Percentiles rank a stretch among this genome's conserved stretches.
These are phyloP conservation scores for Rosellinia necatrix DNA, from an alignment of 2,329 filamentous ascomycete genomes.

Conservation along the genomic window DNA sequence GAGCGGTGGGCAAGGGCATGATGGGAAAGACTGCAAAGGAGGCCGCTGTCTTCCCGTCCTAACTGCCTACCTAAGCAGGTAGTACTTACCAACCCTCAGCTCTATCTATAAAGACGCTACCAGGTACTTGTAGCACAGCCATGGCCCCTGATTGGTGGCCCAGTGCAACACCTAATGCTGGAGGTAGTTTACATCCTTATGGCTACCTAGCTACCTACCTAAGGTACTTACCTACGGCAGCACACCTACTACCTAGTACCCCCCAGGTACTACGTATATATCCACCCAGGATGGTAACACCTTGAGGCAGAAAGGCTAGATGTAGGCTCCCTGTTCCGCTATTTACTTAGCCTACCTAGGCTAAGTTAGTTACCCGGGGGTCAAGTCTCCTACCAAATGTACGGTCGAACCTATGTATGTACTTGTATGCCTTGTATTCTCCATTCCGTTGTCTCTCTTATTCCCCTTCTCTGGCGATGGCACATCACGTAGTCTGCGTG, in stretches of 20 bases:
- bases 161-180: too few species aligned
- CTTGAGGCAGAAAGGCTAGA: slow-evolving; percentile 18
- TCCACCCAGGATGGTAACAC: slow-evolving; percentile 18
- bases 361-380: too few species aligned
- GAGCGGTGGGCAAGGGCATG: neutral
- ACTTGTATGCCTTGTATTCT: neutral
- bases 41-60: neutral
- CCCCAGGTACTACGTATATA: too few species aligned
- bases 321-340: slow-evolving; percentile 16
- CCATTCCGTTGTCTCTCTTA: neutral
- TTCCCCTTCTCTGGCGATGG: neutral
- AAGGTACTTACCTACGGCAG: too few species aligned
- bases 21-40: slow-evolving; percentile 9
- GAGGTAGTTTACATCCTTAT: too few species aligned
- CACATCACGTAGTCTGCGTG: slow-evolving; percentile 2
- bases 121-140: slow-evolving; percentile 19
- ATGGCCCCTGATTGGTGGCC: slow-evolving; percentile 4
- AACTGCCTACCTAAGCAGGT: neutral
- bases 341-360: too few species aligned
- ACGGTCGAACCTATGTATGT: neutral
- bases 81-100: too few species aligned
- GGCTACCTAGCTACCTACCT: too few species aligned
- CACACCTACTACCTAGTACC: too few species aligned
- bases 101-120: too few species aligned
- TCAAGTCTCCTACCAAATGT: neutral